Percentiles rank a stretch among this genome's conserved stretches.
These are phyloP conservation scores for Blastomyces gilchristii DNA, from an alignment of 2,329 filamentous ascomycete genomes.

Conservation along the genomic window DNA sequence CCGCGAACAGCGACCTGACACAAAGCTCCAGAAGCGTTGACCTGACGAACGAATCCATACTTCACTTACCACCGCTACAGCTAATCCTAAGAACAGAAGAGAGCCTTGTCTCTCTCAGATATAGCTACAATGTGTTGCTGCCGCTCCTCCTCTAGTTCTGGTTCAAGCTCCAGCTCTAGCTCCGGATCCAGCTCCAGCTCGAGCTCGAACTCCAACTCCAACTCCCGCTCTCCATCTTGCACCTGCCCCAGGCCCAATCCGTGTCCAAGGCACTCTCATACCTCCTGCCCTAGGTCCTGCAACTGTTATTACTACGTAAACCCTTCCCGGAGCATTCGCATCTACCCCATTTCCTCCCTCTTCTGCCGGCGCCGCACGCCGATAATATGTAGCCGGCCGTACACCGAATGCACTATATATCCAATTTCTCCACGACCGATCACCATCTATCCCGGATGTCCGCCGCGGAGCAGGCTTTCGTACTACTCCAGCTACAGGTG, in stretches of 20 bases:
- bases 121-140: slow-evolving; percentile 2
- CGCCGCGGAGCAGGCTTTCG: slow-evolving; percentile 1
- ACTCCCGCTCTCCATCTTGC: slow-evolving; percentile 1
- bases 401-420: neutral
- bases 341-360: slow-evolving; percentile 1
- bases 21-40: no score
- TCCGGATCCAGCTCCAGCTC: slow-evolving; percentile 10
- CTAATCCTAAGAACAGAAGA: neutral
- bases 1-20: neutral
- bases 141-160: neutral
- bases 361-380: neutral
- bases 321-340: slow-evolving; percentile 1
- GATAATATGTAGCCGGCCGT: neutral
- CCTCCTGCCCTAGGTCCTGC: neutral
- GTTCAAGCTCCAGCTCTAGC: neutral
- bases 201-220: neutral
- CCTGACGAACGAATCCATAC: neutral
- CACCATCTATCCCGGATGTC: slow-evolving; percentile 6
- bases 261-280: neutral
- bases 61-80: neutral
- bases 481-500: slow-evolving; percentile 1
- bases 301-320: slow-evolving; percentile 2
- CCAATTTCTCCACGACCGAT: slow-evolving; percentile 3
- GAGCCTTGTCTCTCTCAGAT: neutral
- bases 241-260: slow-evolving; percentile 13